Conservation (phyloP, 116 monocot species). For the Phalaenopsis hybrid region DNA sequence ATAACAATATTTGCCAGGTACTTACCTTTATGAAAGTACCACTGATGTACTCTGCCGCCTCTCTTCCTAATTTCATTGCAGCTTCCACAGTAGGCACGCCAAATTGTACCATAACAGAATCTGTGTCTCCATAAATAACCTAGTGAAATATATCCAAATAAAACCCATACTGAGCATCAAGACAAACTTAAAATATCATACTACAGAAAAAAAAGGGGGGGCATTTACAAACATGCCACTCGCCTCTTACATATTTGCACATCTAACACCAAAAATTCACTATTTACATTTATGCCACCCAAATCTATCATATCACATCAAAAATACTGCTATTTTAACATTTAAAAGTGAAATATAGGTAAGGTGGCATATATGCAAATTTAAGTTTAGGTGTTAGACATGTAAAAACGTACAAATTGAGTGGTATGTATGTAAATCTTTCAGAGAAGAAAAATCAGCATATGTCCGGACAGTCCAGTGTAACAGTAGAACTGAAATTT, state of each 20-base stretch:
- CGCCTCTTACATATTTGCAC: no score
- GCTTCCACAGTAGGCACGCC: constrained; percentile 79
- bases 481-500: background rate
- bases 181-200: background rate
- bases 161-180: background rate
- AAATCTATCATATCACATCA: no score
- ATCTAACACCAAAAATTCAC: no score
- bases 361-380: no score
- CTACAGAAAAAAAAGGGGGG: background rate
- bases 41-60: constrained; percentile 90
- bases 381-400: no score
- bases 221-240: no score
- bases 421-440: no score
- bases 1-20: background rate
- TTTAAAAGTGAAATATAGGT: no score
- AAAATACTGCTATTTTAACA: no score
- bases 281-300: no score
- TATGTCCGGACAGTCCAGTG: background rate
- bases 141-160: constrained; percentile 21
- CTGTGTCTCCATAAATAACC: constrained; percentile 97
- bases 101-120: constrained; percentile 99
- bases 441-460: background rate
- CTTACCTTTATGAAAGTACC: constrained; percentile 79
- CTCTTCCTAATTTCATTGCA: constrained; percentile 93
- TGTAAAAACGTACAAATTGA: no score